A percentile compares a stretch with the other conserved stretches of the same genome.
phyloP scores from a whole-genome alignment of 2,329 filamentous ascomycete genomes.

The Phaeosphaeria sp. region DNA sequence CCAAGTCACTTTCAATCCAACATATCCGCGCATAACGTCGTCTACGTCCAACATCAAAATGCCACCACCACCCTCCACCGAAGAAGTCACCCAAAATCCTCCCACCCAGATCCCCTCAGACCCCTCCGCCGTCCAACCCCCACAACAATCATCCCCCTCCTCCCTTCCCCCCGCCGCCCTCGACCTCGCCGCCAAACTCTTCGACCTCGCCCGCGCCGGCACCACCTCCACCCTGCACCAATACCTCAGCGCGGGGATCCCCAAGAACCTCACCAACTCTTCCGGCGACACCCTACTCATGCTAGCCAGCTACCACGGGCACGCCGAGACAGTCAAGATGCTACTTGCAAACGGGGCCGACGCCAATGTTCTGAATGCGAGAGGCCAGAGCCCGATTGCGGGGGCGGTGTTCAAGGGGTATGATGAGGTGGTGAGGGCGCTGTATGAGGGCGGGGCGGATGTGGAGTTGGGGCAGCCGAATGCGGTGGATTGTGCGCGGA shows the following conservation, averaged over 20 bases:
- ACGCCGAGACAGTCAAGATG: slow-evolving; percentile 65
- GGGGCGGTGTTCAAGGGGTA: slow-evolving; percentile 78
- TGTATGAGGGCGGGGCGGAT: slow-evolving; percentile 54
- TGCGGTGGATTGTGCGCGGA: slow-evolving; percentile 55
- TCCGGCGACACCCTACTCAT: slow-evolving; percentile 78
- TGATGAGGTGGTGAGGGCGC: slow-evolving; percentile 65
- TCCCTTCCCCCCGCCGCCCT: slow-evolving; percentile 69
- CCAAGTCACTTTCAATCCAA: no score
- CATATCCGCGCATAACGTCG: no score
- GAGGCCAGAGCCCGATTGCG: slow-evolving; percentile 72
- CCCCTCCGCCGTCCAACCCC: slow-evolving; percentile 12
- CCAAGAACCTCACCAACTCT: slow-evolving; percentile 74
- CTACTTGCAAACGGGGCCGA: slow-evolving; percentile 70
- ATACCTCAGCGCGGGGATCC: slow-evolving; percentile 70
- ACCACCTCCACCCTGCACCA: slow-evolving; percentile 65
- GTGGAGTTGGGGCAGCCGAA: slow-evolving; percentile 51
- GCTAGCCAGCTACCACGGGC: slow-evolving; percentile 75
- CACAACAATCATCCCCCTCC: slow-evolving; percentile 7
- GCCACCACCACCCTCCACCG: slow-evolving; percentile 23
- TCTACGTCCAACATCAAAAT: slow-evolving; percentile 10
- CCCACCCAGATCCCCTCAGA: slow-evolving; percentile 7
- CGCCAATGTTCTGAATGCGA: slow-evolving; percentile 71
- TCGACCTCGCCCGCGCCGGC: slow-evolving; percentile 69
- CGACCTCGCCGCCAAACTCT: slow-evolving; percentile 70
- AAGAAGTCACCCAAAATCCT: slow-evolving; percentile 15